Evolutionary conservation across 192 early-diverging fungal species (phyloP).

Genomic region (Coemansia sp.): DNA sequence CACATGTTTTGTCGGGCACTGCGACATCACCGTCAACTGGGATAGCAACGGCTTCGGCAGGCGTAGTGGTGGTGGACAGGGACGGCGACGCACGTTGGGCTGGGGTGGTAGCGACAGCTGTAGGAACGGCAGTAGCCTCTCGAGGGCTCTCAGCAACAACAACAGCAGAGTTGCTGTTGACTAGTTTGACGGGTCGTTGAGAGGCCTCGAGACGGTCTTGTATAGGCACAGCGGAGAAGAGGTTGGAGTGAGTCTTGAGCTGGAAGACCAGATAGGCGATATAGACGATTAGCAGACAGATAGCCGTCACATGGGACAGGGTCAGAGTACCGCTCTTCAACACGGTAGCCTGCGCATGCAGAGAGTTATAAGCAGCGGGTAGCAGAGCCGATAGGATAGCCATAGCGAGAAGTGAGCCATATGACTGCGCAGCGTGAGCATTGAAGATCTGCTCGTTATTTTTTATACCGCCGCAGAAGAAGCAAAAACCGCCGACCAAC

Average conservation of each 20-base stretch:
- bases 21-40: not conserved
- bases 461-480: conserved; percentile 82
- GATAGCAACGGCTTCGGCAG: conserved; percentile 2
- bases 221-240: conserved; percentile 53
- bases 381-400: conserved; percentile 69
- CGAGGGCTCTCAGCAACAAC: conserved; percentile 9
- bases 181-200: conserved; percentile 15
- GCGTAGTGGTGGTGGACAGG: conserved; percentile 4
- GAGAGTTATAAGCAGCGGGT: conserved; percentile 68
- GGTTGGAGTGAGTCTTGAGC: conserved; percentile 77
- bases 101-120: conserved; percentile 12
- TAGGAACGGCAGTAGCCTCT: conserved; percentile 11
- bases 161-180: not conserved
- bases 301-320: conserved; percentile 68
- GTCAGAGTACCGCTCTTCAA: conserved; percentile 59
- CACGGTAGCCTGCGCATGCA: conserved; percentile 39
- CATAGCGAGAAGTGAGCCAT: conserved; percentile 68
- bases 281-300: conserved; percentile 72
- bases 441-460: conserved; percentile 74
- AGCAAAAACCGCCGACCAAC: conserved; percentile 85
- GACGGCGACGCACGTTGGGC: not conserved
- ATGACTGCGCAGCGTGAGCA: conserved; percentile 72
- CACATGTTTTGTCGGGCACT: not conserved
- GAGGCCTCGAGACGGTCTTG: conserved; percentile 40
- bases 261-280: conserved; percentile 68